Evolutionary conservation across 2,329 filamentous ascomycete genomes (phyloP).

Genomic region (Chalara sp.): DNA sequence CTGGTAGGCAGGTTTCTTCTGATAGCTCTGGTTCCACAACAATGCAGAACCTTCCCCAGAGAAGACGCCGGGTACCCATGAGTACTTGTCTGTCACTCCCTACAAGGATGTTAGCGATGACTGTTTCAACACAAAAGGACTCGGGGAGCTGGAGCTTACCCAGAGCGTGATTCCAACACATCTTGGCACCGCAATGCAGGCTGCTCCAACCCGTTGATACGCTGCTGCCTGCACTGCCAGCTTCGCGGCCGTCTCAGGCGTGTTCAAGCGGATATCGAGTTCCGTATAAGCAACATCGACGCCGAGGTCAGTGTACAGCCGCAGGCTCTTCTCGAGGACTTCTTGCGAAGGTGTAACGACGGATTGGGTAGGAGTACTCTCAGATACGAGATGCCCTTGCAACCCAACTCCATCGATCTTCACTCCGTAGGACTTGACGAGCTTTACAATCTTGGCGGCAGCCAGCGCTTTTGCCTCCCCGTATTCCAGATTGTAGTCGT

Average conservation of each 20-base stretch:
- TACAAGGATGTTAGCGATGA: neutral
- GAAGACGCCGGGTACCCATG: slow-evolving; percentile 19
- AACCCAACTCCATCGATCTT: slow-evolving; percentile 57
- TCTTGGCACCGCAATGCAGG: slow-evolving; percentile 17
- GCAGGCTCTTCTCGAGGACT: slow-evolving; percentile 38
- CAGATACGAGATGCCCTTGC: slow-evolving; percentile 51
- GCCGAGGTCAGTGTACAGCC: slow-evolving; percentile 37
- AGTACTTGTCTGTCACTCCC: slow-evolving; percentile 8
- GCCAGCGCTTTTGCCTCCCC: slow-evolving; percentile 39
- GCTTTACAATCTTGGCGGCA: slow-evolving; percentile 36
- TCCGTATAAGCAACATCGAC: slow-evolving; percentile 56
- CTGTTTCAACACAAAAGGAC: neutral
- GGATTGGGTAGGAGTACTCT: too few relatives aligned
- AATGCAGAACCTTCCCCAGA: slow-evolving; percentile 11
- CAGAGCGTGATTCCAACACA: slow-evolving; percentile 25
- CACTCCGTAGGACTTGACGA: slow-evolving; percentile 40
- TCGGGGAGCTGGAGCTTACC: slow-evolving; percentile 27
- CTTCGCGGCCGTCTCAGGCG: slow-evolving; percentile 36
- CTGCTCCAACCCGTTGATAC: slow-evolving; percentile 29
- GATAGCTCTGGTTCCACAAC: slow-evolving; percentile 15
- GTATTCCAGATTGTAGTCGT: slow-evolving; percentile 57
- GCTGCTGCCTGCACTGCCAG: slow-evolving; percentile 38
- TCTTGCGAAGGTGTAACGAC: slow-evolving; percentile 36
- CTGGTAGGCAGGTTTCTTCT: slow-evolving; percentile 21
- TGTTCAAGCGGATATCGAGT: slow-evolving; percentile 46